Percentiles rank a stretch among this genome's conserved stretches.
Conservation (phyloP, 345 rosid genomes). For the Citropsis articulata region DNA sequence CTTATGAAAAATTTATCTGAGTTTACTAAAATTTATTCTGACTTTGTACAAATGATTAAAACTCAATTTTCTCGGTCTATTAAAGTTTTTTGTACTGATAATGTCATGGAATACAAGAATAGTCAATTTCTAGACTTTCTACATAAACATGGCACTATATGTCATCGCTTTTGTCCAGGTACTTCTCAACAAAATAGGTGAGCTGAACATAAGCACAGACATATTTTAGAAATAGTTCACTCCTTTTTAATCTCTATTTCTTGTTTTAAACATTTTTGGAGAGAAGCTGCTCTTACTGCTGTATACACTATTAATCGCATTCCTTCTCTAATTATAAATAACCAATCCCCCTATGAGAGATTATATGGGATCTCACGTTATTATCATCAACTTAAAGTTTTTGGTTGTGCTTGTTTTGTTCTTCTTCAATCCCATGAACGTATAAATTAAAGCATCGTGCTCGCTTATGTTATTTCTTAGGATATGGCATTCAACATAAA, state of each 20-base stretch:
- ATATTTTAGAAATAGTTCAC: no score
- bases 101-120: not conserved
- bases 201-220: not conserved
- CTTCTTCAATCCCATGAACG: not conserved
- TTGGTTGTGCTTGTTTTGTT: constrained; percentile 8
- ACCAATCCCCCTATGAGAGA: not conserved
- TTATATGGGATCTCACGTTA: not conserved
- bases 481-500: not conserved
- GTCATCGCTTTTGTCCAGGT: not conserved
- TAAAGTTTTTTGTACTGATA: not conserved
- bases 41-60: no score
- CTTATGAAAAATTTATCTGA: not conserved
- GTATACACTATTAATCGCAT: constrained; percentile 1
- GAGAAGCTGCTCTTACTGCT: not conserved
- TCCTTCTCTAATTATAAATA: not conserved
- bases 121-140: not conserved
- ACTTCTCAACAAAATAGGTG: constrained; percentile 18
- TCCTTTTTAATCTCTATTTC: not conserved
- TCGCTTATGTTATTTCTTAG: constrained; percentile 3
- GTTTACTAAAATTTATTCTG: not conserved
- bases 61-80: no score
- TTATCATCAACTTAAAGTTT: not conserved
- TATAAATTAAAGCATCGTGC: not conserved
- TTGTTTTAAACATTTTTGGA: not conserved
- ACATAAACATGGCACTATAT: not conserved